A percentile compares a stretch with the other conserved stretches of the same genome.
Conservation (phyloP, 129 eudicot genomes). For the Lactuca saligna region DNA sequence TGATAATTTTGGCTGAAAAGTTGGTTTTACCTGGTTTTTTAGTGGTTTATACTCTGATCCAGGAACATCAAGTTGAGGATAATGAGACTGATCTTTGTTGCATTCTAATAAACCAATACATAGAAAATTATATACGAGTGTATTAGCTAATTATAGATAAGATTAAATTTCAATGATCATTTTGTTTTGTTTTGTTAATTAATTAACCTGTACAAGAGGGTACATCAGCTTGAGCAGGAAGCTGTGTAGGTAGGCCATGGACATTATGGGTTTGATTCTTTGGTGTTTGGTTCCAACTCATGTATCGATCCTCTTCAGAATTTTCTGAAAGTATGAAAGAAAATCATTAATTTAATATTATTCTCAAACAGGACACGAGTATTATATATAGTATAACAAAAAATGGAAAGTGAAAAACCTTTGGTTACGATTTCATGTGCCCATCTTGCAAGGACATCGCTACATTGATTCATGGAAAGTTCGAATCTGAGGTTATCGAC, state of each 20-base stretch:
- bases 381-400: not conserved
- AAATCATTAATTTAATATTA: constrained; percentile 3
- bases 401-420: constrained; percentile 38
- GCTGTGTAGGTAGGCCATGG: constrained; percentile 65
- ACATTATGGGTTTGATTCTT: constrained; percentile 44
- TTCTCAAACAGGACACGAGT: not conserved
- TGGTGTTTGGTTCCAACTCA: constrained; percentile 48
- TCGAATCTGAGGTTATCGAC: constrained; percentile 88
- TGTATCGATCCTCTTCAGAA: constrained; percentile 50
- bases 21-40: constrained; percentile 50
- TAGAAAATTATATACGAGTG: not conserved
- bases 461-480: constrained; percentile 88
- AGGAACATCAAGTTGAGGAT: constrained; percentile 83
- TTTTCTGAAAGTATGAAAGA: constrained; percentile 38
- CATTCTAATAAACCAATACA: constrained; percentile 45
- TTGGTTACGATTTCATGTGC: constrained; percentile 63
- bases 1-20: not conserved
- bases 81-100: constrained; percentile 58
- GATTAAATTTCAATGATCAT: not conserved
- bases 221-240: constrained; percentile 79
- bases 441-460: constrained; percentile 47
- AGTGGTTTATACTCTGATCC: constrained; percentile 78
- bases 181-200: not conserved
- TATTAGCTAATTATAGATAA: not conserved
- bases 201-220: constrained; percentile 87